Percentiles rank a stretch among this genome's conserved stretches.
Conservation (phyloP, 2,329 filamentous ascomycete species). For the Myriosclerotinia curreyana region DNA sequence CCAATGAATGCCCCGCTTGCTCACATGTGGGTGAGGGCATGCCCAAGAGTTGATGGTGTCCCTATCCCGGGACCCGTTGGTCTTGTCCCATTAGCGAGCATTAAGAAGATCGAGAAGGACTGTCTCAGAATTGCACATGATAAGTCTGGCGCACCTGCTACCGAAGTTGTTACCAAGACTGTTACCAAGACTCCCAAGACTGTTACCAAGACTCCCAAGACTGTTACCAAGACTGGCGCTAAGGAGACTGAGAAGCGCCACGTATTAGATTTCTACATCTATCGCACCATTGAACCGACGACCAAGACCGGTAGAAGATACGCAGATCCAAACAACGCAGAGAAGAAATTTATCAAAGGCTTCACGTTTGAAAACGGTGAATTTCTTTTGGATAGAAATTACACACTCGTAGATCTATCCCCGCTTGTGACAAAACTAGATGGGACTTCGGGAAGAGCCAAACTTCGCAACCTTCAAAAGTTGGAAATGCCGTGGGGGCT, state of each 20-base stretch:
- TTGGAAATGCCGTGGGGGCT: neutral
- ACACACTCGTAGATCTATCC: neutral
- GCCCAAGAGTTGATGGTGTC: neutral
- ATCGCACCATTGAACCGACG: slow-evolving; percentile 3
- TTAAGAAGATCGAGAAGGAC: neutral
- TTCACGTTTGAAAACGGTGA: slow-evolving; percentile 4
- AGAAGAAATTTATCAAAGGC: neutral
- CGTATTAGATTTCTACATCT: neutral
- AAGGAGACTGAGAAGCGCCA: neutral
- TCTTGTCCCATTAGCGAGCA: neutral
- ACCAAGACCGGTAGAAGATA: neutral
- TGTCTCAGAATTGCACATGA: neutral
- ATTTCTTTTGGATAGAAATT: neutral
- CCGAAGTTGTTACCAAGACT: neutral
- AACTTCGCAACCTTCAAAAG: slow-evolving; percentile 3
- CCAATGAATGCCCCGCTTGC: neutral
- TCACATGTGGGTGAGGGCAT: neutral
- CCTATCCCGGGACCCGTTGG: neutral
- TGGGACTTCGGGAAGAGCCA: slow-evolving; percentile 4
- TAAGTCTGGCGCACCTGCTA: neutral
- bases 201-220: too few relatives aligned
- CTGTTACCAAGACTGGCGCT: too few relatives aligned
- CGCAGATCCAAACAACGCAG: neutral
- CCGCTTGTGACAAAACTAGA: neutral
- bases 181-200: too few relatives aligned